Conservation (phyloP, 192 early-diverging fungal genomes). For the Coemansia sp. region DNA sequence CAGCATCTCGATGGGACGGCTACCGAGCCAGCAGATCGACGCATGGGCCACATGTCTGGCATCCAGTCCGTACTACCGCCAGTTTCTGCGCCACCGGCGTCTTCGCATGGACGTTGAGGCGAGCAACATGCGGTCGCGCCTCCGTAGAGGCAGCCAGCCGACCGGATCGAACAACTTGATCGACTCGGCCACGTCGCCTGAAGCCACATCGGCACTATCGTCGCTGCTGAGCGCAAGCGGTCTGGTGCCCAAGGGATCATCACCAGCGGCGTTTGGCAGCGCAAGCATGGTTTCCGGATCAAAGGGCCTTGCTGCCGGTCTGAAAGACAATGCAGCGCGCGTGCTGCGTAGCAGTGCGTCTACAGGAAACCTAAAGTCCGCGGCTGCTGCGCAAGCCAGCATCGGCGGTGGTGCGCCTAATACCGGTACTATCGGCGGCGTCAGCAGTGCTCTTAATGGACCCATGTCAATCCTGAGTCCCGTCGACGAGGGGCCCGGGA, state of each 20-base stretch:
- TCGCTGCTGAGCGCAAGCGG: neutral
- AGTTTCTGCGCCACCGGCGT: conserved; percentile 25
- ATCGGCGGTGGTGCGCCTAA: neutral
- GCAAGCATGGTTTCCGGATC: conserved; percentile 19
- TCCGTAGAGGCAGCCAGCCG: conserved; percentile 19
- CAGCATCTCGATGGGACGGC: conserved; percentile 47
- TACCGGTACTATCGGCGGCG: conserved; percentile 9
- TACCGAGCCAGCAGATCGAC: conserved; percentile 52
- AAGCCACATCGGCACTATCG: conserved; percentile 1
- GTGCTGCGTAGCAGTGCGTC: conserved; percentile 52
- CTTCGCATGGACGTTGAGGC: conserved; percentile 12
- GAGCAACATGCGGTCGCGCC: conserved; percentile 3
- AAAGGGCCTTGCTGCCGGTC: conserved; percentile 47
- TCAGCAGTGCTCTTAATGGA: neutral
- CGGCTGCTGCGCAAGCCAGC: conserved; percentile 3
- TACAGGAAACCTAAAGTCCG: conserved; percentile 42
- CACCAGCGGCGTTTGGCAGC: conserved; percentile 10
- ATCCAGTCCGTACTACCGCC: conserved; percentile 42
- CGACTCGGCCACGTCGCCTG: conserved; percentile 2
- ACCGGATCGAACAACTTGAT: neutral
- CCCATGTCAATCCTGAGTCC: conserved; percentile 14
- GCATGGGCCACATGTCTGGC: conserved; percentile 45
- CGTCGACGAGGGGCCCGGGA: conserved; percentile 14
- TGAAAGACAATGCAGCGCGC: conserved; percentile 50
- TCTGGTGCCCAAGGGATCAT: neutral